Evolutionary conservation across 2,329 filamentous ascomycete genomes (phyloP).

Genomic region (Pseudocercospora cruenta): DNA sequence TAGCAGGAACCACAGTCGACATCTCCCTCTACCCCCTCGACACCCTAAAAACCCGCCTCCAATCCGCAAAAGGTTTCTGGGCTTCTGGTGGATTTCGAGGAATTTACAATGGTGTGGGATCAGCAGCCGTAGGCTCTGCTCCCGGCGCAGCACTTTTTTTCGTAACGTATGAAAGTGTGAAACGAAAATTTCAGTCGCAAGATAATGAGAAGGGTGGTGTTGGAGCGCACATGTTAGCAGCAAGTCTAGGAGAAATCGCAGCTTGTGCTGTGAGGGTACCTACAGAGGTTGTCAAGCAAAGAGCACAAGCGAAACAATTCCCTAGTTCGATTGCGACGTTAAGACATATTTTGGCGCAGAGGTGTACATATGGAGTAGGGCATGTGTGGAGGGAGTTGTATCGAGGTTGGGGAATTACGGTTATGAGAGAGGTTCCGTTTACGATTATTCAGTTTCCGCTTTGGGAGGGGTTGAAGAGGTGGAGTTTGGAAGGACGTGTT

Average conservation of each 20-base stretch:
- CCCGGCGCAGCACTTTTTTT: conserved; percentile 97
- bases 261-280: conserved; percentile 92
- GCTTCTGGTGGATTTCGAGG: conserved; percentile 84
- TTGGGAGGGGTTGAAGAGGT: conserved; percentile 89
- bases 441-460: conserved; percentile 96
- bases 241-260: conserved; percentile 83
- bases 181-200: not conserved
- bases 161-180: conserved; percentile 43
- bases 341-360: conserved; percentile 63
- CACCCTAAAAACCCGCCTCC: conserved; percentile 96
- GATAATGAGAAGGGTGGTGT: conserved; percentile 34
- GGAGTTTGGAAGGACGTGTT: conserved; percentile 53
- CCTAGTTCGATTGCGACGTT: conserved; percentile 70
- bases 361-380: conserved; percentile 45
- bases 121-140: conserved; percentile 85
- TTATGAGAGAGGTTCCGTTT: conserved; percentile 95
- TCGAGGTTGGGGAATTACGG: conserved; percentile 86
- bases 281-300: conserved; percentile 95
- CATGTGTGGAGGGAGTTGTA: conserved; percentile 84
- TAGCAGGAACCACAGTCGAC: conserved; percentile 95
- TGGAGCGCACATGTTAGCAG: conserved; percentile 76
- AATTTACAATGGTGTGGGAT: conserved; percentile 91
- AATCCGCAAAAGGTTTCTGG: conserved; percentile 77
- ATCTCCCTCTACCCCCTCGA: conserved; percentile 96
- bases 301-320: conserved; percentile 85